phyloP scores from a whole-genome alignment of 2,329 filamentous ascomycete genomes.

The Pestalotiopsis sp. region DNA sequence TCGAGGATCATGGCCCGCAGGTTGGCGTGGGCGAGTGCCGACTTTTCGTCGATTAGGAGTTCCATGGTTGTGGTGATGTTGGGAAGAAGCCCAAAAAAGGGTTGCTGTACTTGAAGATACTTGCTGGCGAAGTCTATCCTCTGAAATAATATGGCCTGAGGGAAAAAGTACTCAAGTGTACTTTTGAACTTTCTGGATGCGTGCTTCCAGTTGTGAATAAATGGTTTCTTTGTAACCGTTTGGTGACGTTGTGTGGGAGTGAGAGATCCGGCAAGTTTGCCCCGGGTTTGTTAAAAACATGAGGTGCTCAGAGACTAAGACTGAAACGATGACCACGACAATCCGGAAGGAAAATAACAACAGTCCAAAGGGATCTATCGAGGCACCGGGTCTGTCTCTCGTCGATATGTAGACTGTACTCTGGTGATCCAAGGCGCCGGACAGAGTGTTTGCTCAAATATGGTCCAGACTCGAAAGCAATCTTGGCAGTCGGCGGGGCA shows the following conservation, averaged over 20 bases:
- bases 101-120: neutral
- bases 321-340: too few species aligned
- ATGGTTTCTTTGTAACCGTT: neutral
- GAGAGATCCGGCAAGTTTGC: neutral
- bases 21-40: neutral
- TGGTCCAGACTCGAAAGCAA: too few species aligned
- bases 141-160: neutral
- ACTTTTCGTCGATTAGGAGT: constrained; percentile 7
- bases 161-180: neutral
- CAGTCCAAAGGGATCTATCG: too few species aligned
- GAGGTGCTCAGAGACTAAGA: neutral
- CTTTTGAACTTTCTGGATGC: neutral
- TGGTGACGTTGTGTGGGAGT: neutral
- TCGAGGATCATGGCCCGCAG: constrained; percentile 9
- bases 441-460: too few species aligned
- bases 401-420: too few species aligned
- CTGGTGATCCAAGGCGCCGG: too few species aligned
- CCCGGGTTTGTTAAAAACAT: neutral
- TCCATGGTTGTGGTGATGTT: neutral
- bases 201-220: neutral
- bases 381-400: too few species aligned
- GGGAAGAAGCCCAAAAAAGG: neutral
- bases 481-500: too few species aligned
- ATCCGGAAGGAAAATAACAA: too few species aligned
- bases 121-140: neutral